A percentile compares a stretch with the other conserved stretches of the same genome.
phyloP scores from a whole-genome alignment of 2,329 filamentous ascomycete species.

The Penicillium sp. region DNA sequence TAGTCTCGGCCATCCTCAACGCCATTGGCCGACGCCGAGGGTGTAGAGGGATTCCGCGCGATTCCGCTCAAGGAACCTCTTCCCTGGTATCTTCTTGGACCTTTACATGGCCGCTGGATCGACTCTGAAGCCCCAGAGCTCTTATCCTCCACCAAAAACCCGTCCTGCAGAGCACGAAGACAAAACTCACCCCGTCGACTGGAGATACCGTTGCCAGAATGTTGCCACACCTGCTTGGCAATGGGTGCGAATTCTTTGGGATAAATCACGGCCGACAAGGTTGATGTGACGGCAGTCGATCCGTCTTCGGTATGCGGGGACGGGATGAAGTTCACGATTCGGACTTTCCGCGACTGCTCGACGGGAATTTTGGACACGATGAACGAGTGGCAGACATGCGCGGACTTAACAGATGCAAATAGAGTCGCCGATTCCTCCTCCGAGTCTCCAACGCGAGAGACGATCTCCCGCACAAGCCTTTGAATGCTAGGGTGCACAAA shows the following conservation, averaged over 20 bases:
- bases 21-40: conserved; percentile 18
- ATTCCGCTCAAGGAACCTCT: conserved; percentile 50
- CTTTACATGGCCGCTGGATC: conserved; percentile 53
- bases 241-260: conserved; percentile 61
- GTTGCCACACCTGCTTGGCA: conserved; percentile 97
- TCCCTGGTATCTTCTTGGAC: conserved; percentile 75
- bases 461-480: conserved; percentile 65
- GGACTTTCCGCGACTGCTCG: conserved; percentile 47
- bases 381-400: conserved; percentile 71
- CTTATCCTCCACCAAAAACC: conserved; percentile 54
- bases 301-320: conserved; percentile 61
- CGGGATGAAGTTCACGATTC: conserved; percentile 51
- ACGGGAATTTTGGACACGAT: conserved; percentile 47
- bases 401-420: conserved; percentile 68
- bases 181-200: conserved; percentile 90
- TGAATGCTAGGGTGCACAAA: conserved; percentile 83
- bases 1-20: conserved; percentile 58
- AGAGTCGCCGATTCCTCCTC: conserved; percentile 67
- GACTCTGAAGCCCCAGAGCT: conserved; percentile 26
- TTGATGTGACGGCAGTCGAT: conserved; percentile 52
- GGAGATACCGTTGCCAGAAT: conserved; percentile 86
- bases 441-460: conserved; percentile 52
- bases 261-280: conserved; percentile 67
- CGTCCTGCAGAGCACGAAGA: conserved; percentile 66
- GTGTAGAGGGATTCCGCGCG: conserved; percentile 33